Conservation (phyloP, 176 grass and related monocot species). For the Oropetium thomaeum region DNA sequence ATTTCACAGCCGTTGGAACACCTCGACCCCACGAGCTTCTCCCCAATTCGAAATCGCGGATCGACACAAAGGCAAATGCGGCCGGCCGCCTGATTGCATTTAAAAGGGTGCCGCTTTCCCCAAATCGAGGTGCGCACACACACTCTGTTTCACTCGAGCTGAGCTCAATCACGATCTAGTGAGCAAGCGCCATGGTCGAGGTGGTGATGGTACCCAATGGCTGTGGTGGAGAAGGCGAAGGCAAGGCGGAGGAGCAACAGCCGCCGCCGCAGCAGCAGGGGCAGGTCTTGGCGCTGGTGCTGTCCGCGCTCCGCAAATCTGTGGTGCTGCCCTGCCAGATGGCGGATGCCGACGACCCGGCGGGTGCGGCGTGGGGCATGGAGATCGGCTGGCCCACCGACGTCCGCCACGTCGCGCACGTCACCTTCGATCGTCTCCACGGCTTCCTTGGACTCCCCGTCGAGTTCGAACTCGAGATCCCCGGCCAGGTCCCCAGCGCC, state of each 20-base stretch:
- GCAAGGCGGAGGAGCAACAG: conserved; percentile 35
- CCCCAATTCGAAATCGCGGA: conserved; percentile 22
- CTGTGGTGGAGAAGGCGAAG: conserved; percentile 31
- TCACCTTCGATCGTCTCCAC: conserved; percentile 93
- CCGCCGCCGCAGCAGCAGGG: conserved; percentile 44
- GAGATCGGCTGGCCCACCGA: conserved; percentile 88
- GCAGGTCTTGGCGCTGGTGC: conserved; percentile 47
- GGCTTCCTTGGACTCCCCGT: conserved; percentile 92
- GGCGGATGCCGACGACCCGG: conserved; percentile 29
- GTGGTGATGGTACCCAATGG: conserved; percentile 41
- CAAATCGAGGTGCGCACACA: conserved; percentile 21
- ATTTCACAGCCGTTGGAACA: conserved; percentile 36
- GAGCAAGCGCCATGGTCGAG: conserved; percentile 22
- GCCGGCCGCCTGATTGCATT: not conserved
- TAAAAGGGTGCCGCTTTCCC: conserved; percentile 23
- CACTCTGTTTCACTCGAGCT: not conserved
- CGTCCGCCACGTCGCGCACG: conserved; percentile 90
- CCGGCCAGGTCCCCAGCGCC: conserved; percentile 73
- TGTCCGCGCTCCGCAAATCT: conserved; percentile 59
- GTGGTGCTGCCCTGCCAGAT: conserved; percentile 64
- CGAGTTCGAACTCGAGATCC: conserved; percentile 84
- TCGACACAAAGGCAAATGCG: conserved; percentile 8
- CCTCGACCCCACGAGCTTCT: conserved; percentile 16
- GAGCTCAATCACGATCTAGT: not conserved
- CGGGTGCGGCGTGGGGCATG: conserved; percentile 42